Conservation (phyloP, 495 filamentous ascomycete species). For the Poronia punctata region DNA sequence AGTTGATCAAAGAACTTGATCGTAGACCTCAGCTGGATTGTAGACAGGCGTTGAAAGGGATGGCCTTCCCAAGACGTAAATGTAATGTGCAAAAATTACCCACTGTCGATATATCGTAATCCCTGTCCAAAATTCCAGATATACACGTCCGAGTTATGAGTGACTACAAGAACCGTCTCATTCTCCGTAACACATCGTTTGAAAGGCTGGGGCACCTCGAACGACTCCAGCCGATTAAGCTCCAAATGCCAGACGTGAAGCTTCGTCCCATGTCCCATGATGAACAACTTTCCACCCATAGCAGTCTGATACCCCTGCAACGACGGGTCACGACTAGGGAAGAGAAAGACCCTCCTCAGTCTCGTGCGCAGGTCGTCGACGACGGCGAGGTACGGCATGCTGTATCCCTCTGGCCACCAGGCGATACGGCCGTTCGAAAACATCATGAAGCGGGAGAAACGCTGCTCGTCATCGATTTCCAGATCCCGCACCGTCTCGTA, state of each 20-base stretch:
- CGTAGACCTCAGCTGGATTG: not conserved
- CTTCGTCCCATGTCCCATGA: conserved; percentile 17
- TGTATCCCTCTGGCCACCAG: conserved; percentile 24
- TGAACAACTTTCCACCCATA: conserved; percentile 21
- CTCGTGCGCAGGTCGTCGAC: conserved; percentile 25
- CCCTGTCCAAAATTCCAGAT: conserved; percentile 20
- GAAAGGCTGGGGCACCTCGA: conserved; percentile 16
- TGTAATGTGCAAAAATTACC: not conserved
- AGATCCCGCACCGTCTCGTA: conserved; percentile 19
- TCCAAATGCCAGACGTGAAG: conserved; percentile 25
- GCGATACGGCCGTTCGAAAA: conserved; percentile 21
- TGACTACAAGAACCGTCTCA: conserved; percentile 18
- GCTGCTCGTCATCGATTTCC: conserved; percentile 11
- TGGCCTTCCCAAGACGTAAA: conserved; percentile 5
- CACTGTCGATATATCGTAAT: conserved; percentile 12
- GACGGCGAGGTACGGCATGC: conserved; percentile 22
- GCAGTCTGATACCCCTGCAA: conserved; percentile 20
- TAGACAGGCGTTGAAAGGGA: conserved; percentile 8
- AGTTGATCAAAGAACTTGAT: not conserved
- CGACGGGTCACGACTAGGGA: conserved; percentile 13
- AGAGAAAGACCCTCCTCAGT: conserved; percentile 18
- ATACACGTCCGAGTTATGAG: conserved; percentile 19
- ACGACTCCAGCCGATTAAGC: conserved; percentile 14
- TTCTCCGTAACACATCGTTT: conserved; percentile 20
- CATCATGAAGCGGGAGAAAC: conserved; percentile 23